A percentile compares a stretch with the other conserved stretches of the same genome.
Evolutionary conservation across 306 rosid genomes (phyloP).

Genomic region (Quercus ilex): DNA sequence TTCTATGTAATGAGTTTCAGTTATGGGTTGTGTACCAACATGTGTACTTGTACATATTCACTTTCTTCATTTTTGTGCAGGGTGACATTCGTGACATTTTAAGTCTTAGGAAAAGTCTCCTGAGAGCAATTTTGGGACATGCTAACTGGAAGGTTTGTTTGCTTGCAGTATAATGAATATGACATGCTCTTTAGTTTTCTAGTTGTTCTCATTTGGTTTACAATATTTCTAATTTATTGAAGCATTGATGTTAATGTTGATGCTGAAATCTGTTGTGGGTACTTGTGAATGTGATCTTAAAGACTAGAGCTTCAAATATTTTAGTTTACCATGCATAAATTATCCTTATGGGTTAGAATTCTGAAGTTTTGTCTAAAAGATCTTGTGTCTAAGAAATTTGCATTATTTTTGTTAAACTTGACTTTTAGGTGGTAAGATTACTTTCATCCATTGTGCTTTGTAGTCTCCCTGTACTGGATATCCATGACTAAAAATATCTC

Average conservation of each 20-base stretch:
- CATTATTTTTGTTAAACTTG: neutral
- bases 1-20: slow-evolving; percentile 3
- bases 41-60: neutral
- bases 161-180: slow-evolving; percentile 1
- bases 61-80: slow-evolving; percentile 39
- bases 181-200: slow-evolving; percentile 1
- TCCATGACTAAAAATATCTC: neutral
- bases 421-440: neutral
- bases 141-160: slow-evolving; percentile 61
- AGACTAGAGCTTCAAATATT: neutral
- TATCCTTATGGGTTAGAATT: neutral
- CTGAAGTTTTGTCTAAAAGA: neutral
- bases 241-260: neutral
- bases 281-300: neutral
- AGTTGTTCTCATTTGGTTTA: neutral
- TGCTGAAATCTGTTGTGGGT: neutral
- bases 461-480: neutral
- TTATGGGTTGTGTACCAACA: neutral
- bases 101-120: slow-evolving; percentile 63
- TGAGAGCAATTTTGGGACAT: slow-evolving; percentile 59
- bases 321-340: neutral
- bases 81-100: slow-evolving; percentile 66
- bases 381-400: neutral
- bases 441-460: neutral
- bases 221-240: neutral